phyloP scores from a whole-genome alignment of 179 eudicot species.

The Actinidia chinensis region DNA sequence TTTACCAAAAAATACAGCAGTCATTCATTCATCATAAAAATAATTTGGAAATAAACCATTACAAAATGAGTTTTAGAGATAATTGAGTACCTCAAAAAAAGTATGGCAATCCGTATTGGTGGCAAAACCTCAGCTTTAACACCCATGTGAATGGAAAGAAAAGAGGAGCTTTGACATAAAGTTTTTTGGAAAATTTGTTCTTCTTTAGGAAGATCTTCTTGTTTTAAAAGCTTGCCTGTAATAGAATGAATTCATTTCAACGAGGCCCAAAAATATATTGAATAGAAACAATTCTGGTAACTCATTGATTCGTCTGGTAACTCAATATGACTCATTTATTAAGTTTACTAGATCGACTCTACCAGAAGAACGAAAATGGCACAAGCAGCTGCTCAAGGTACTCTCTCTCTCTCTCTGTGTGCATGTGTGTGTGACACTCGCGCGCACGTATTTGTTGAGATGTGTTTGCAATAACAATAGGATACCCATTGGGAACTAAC shows the following conservation, averaged over 20 bases:
- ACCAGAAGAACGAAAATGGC: conserved; percentile 3
- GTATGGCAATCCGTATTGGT: conserved; percentile 91
- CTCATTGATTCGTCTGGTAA: no score
- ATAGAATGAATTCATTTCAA: conserved; percentile 2
- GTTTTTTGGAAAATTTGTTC: conserved; percentile 78
- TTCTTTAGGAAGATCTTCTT: conserved; percentile 76
- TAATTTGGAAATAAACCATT: neutral
- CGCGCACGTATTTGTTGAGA: neutral
- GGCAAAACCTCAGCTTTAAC: conserved; percentile 88
- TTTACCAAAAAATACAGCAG: neutral
- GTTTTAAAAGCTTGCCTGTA: conserved; percentile 80
- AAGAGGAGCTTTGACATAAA: conserved; percentile 91
- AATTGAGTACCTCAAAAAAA: conserved; percentile 74
- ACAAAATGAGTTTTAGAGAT: conserved; percentile 10
- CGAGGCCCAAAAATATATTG: no score
- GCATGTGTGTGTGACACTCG: neutral
- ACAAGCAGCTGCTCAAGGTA: neutral
- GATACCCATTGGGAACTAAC: neutral
- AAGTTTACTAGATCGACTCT: neutral
- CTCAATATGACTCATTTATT: no score
- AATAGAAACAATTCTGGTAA: no score
- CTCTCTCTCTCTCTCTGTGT: no score
- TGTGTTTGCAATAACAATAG: neutral
- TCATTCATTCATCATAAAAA: conserved; percentile 4
- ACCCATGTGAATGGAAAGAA: conserved; percentile 97